These are phyloP conservation scores for Bipolaris gigantea DNA, from an alignment of 2,329 filamentous ascomycete genomes.

Conservation along the genomic window DNA sequence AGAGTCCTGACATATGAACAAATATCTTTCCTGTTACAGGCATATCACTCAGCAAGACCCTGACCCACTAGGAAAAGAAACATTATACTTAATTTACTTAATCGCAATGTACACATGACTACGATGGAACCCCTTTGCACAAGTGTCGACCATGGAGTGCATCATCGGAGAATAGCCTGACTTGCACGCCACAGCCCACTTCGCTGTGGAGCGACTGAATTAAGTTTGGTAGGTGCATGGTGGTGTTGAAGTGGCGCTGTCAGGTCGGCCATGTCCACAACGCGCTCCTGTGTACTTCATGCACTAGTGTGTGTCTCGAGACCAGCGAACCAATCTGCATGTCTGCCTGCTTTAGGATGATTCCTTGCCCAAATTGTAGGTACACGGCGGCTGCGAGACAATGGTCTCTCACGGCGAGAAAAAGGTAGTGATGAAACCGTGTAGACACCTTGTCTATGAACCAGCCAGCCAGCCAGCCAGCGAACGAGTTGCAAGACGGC, in stretches of 20 bases:
- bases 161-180: conserved; percentile 23
- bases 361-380: background rate
- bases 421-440: background rate
- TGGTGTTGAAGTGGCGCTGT: conserved; percentile 25
- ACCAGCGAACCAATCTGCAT: background rate
- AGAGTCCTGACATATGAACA: background rate
- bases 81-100: conserved; percentile 19
- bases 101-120: conserved; percentile 8
- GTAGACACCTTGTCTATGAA: background rate
- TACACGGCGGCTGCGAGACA: background rate
- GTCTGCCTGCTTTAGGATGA: background rate
- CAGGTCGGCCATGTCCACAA: background rate
- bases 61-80: conserved; percentile 13
- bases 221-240: background rate
- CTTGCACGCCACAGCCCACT: conserved; percentile 6
- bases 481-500: background rate
- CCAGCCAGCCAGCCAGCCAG: background rate
- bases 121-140: conserved; percentile 15
- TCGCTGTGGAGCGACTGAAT: conserved; percentile 4
- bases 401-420: background rate
- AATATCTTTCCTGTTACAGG: background rate
- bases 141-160: conserved; percentile 15
- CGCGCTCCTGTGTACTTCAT: conserved; percentile 4
- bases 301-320: conserved; percentile 1
- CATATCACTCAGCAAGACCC: conserved; percentile 34